Conservation (phyloP, 495 filamentous ascomycete genomes). For the Penicillium parvum region DNA sequence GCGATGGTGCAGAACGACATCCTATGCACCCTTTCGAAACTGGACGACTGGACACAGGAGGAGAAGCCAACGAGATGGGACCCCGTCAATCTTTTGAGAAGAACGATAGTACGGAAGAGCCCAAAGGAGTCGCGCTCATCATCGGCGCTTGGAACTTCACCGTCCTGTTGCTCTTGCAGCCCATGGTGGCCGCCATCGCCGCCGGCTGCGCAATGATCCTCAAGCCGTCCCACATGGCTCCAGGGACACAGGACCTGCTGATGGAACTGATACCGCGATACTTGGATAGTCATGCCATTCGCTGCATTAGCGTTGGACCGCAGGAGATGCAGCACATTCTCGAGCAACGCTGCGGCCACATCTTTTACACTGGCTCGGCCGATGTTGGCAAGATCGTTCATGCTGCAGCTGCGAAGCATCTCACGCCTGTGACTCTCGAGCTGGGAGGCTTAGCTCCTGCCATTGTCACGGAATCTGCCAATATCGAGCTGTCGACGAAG, state of each 20-base stretch:
- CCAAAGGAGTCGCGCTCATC: conserved; percentile 71
- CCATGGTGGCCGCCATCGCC: conserved; percentile 78
- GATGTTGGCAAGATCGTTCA: conserved; percentile 75
- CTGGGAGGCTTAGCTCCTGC: conserved; percentile 83
- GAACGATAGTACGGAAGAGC: conserved; percentile 72
- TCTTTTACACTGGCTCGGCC: conserved; percentile 80
- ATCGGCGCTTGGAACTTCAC: conserved; percentile 92
- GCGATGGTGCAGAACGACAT: conserved; percentile 66
- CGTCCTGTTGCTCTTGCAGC: conserved; percentile 63
- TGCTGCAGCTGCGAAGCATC: conserved; percentile 80
- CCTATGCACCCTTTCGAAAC: conserved; percentile 61
- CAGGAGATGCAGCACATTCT: conserved; percentile 71
- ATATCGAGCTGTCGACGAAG: conserved; percentile 68
- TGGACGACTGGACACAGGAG: conserved; percentile 71
- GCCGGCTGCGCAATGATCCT: conserved; percentile 78
- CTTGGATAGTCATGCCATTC: conserved; percentile 64
- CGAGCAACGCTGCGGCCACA: conserved; percentile 83
- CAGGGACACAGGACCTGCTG: conserved; percentile 63
- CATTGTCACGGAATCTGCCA: conserved; percentile 71
- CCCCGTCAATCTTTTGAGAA: conserved; percentile 52
- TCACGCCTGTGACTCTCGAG: conserved; percentile 80
- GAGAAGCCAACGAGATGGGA: conserved; percentile 59
- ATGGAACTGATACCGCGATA: conserved; percentile 65
- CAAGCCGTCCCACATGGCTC: conserved; percentile 77
- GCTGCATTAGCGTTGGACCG: conserved; percentile 68